These are phyloP conservation scores for Juncus effusus DNA, from an alignment of 176 grass and related monocot genomes.

Conservation along the genomic window DNA sequence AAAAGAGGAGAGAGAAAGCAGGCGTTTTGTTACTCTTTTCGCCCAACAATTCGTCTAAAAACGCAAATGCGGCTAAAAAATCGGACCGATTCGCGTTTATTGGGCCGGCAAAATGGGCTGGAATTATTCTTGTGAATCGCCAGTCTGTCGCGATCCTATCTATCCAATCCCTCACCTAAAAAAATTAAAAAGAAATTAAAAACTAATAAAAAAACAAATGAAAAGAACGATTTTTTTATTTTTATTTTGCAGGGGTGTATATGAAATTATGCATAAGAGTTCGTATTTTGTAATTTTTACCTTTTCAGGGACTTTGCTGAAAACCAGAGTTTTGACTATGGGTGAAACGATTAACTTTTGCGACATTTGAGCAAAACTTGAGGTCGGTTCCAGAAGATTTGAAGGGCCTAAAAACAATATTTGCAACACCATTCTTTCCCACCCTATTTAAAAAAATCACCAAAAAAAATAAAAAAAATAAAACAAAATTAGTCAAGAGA, in stretches of 20 bases:
- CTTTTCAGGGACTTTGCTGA: conserved; percentile 98
- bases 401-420: conserved; percentile 92
- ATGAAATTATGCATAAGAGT: neutral
- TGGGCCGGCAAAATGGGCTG: conserved; percentile 61
- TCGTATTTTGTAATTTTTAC: conserved; percentile 24
- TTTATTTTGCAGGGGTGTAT: neutral
- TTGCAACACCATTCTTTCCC: conserved; percentile 95
- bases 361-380: conserved; percentile 90
- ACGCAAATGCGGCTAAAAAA: conserved; percentile 73
- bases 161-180: conserved; percentile 72
- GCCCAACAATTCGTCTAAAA: conserved; percentile 67
- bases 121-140: conserved; percentile 59
- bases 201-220: no score
- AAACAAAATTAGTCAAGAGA: conserved; percentile 1
- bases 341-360: conserved; percentile 93
- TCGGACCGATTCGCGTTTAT: conserved; percentile 59
- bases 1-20: conserved; percentile 55
- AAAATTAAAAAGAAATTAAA: conserved; percentile 2
- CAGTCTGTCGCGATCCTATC: conserved; percentile 59
- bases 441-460: conserved; percentile 39
- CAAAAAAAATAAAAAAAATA: neutral
- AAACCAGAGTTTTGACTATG: conserved; percentile 90
- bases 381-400: conserved; percentile 82
- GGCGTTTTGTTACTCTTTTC: conserved; percentile 32
- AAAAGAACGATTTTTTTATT: neutral